phyloP scores from a whole-genome alignment of 176 grass and related monocot genomes.

The Musa schizocarpa region DNA sequence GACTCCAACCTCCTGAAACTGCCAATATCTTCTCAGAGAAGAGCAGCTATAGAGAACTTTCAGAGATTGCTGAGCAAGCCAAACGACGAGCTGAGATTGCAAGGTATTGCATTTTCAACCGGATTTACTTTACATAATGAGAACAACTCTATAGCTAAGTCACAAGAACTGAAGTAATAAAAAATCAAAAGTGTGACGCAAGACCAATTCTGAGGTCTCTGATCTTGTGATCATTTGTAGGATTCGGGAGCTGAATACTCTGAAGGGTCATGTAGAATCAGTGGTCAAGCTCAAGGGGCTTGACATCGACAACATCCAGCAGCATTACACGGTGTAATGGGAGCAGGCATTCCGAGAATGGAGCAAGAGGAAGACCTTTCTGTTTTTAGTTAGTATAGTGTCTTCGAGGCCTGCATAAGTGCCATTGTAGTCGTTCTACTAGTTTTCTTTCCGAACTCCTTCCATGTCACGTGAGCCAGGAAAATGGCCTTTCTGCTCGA shows the following conservation, averaged over 20 bases:
- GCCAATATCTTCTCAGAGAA: constrained; percentile 31
- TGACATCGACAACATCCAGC: constrained; percentile 54
- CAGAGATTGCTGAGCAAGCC: constrained; percentile 91
- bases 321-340: constrained; percentile 67
- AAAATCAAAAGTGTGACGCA: neutral
- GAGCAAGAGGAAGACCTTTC: neutral
- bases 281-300: constrained; percentile 78
- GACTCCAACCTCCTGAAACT: constrained; percentile 45
- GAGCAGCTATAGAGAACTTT: constrained; percentile 63
- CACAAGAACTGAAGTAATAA: neutral
- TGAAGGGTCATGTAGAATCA: constrained; percentile 65
- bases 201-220: neutral
- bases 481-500: neutral
- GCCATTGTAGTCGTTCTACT: neutral
- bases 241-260: constrained; percentile 59
- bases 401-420: neutral
- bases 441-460: neutral
- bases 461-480: neutral
- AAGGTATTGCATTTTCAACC: constrained; percentile 25
- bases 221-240: constrained; percentile 20
- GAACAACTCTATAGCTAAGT: neutral
- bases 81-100: constrained; percentile 88
- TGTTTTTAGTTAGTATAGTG: neutral
- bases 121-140: neutral
- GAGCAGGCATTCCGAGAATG: neutral